Evolutionary conservation across 768 basidiomycete species (phyloP).

Genomic region (Paxillus involutus): DNA sequence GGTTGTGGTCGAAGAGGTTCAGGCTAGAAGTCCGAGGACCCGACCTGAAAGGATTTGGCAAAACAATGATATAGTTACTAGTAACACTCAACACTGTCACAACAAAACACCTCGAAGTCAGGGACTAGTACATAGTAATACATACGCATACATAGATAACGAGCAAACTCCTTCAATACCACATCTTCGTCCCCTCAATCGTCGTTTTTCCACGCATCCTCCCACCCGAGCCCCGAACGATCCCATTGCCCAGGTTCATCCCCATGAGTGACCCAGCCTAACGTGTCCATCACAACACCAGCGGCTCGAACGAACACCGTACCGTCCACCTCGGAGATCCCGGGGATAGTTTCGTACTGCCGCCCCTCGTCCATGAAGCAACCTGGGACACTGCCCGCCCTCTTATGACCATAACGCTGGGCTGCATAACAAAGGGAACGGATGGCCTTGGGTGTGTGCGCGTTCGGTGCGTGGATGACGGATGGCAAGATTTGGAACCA

Average conservation of each 20-base stretch:
- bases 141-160: too few relatives aligned
- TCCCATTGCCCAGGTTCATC: conserved; percentile 54
- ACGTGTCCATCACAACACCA: conserved; percentile 51
- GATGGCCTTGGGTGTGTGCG: conserved; percentile 51
- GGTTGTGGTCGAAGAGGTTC: too few relatives aligned
- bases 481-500: conserved; percentile 51
- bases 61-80: too few relatives aligned
- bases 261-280: conserved; percentile 58
- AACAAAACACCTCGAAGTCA: too few relatives aligned
- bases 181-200: conserved; percentile 18
- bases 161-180: too few relatives aligned
- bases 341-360: conserved; percentile 43
- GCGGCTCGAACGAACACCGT: conserved; percentile 58
- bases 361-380: conserved; percentile 36
- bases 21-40: too few relatives aligned
- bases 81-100: too few relatives aligned
- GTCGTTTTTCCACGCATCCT: conserved; percentile 51
- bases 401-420: conserved; percentile 43
- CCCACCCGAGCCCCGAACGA: conserved; percentile 57
- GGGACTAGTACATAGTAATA: too few relatives aligned
- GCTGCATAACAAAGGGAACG: conserved; percentile 49
- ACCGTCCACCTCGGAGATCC: conserved; percentile 48
- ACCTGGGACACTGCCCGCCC: conserved; percentile 41
- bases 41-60: too few relatives aligned
- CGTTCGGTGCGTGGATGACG: conserved; percentile 48